Evolutionary conservation across 2,329 filamentous ascomycete genomes (phyloP), one percentile per base, ranked within the genome.

Genomic region (Talaromyces atroroseus): DNA sequence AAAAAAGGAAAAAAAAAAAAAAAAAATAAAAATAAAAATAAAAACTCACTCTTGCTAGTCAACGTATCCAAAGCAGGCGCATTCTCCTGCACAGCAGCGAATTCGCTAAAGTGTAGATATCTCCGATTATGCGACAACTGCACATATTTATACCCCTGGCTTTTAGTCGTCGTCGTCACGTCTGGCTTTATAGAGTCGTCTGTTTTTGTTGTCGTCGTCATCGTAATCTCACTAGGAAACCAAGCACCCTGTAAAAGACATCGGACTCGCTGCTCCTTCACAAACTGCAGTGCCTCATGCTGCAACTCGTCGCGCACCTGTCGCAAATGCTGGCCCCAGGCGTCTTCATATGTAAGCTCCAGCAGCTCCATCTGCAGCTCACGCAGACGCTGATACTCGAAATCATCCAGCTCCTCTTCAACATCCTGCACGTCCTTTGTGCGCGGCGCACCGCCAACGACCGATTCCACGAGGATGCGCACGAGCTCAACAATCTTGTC

Each of bases 191-290:
- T 76, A 59, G 68, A 74, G 60, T 68, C 74, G 62, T 78, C 82
- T 68, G 67, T 72, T 66, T 71, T 76, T 62, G 74, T 80, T 21
- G 50, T 18, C 10, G 16, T 29, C 10, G 52, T 7, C 2, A 14
- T 12, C 71, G 71, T 80, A 74, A 69, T 76, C 70, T 75, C 71
- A 48, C 76, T 74, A 3, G 82, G 79, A 63, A 97, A 99, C 94
- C 94, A 99, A 10, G 88, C 86, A 6, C 94, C 94, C 63, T 90
- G 82, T 3, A 97, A 81, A 40, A 99, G 78, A 68, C 92, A 96
- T 54, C 94, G 83, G 59, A 97, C 89, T 38, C 94, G 85, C 72
- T 99, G 94, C 74, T 99, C 94, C 73, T 96, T 96, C 73, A 97
- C 89, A 67, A 99, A 99, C 66, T 96, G 90, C 54, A 96, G 76